Evolutionary conservation across 345 rosid genomes (phyloP).

Genomic region (Pistacia atlantica): DNA sequence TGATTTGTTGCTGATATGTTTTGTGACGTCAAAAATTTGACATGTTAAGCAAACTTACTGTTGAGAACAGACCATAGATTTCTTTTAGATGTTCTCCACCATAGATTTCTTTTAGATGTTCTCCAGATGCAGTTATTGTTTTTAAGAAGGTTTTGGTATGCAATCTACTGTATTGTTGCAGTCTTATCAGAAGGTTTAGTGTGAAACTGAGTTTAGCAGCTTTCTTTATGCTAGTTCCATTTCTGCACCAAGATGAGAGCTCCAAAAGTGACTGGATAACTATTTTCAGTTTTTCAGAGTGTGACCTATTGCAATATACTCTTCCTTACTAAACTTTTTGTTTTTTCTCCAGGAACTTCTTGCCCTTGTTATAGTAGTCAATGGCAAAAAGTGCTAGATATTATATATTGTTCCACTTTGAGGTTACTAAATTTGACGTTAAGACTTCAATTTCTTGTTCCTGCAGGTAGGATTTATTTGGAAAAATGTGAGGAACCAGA

Average conservation of each 20-base stretch:
- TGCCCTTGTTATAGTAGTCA: neutral
- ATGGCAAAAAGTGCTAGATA: neutral
- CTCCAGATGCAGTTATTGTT: neutral
- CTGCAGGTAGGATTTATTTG: conserved; percentile 41
- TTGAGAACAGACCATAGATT: neutral
- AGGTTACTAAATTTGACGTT: neutral
- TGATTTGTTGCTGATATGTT: neutral
- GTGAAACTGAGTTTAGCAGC: neutral
- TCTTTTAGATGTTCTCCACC: too few species aligned
- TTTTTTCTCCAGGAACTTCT: neutral
- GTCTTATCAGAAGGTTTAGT: neutral
- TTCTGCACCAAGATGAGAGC: too few species aligned
- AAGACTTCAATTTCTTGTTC: neutral
- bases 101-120: too few species aligned
- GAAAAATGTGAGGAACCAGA: conserved; percentile 40
- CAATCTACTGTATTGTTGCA: neutral
- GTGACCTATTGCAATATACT: neutral
- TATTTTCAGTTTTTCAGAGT: neutral
- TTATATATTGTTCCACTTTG: too few species aligned
- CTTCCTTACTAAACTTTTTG: neutral
- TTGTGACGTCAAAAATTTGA: neutral
- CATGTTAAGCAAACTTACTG: neutral
- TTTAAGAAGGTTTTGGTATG: neutral
- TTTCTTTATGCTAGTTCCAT: too few species aligned
- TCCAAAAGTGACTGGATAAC: too few species aligned